Evolutionary conservation across 495 filamentous ascomycete species (phyloP).

Genomic region (Staphylotrichum longicolle): DNA sequence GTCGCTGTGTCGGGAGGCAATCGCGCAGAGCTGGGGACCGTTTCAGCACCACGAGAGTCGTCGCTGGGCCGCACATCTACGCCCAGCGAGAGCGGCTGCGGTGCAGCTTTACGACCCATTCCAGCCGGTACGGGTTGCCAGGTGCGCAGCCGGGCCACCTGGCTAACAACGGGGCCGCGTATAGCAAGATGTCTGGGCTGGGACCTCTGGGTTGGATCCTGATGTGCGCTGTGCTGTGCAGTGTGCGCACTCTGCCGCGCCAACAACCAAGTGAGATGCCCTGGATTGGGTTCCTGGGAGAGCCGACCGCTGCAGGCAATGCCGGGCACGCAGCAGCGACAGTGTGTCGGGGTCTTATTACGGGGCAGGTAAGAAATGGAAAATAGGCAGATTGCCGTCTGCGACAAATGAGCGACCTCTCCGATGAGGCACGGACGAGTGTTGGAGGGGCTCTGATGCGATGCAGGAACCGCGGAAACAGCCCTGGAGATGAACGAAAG

Average conservation of each 20-base stretch:
- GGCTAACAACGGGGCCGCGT: constrained; percentile 24
- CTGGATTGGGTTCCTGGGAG: neutral
- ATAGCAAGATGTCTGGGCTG: constrained; percentile 25
- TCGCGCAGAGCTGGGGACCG: constrained; percentile 36
- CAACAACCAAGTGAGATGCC: neutral
- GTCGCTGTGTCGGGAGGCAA: constrained; percentile 41
- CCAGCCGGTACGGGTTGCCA: constrained; percentile 24
- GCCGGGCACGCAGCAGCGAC: constrained; percentile 39
- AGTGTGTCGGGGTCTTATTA: constrained; percentile 35
- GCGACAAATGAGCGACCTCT: constrained; percentile 38
- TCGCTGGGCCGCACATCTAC: constrained; percentile 38
- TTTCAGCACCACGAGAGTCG: constrained; percentile 37
- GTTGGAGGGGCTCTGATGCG: constrained; percentile 18
- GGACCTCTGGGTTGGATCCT: constrained; percentile 11
- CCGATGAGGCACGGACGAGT: constrained; percentile 30
- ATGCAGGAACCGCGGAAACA: constrained; percentile 8
- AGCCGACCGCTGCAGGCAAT: constrained; percentile 20
- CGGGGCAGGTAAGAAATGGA: constrained; percentile 23
- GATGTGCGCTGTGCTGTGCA: constrained; percentile 32
- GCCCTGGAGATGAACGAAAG: neutral
- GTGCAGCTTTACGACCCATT: constrained; percentile 55
- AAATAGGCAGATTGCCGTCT: constrained; percentile 44
- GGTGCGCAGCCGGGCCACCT: constrained; percentile 29
- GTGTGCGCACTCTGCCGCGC: constrained; percentile 31
- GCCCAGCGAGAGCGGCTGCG: constrained; percentile 52